phyloP scores from a whole-genome alignment of 2,329 filamentous ascomycete species.

The Clonostachys rhizophaga region DNA sequence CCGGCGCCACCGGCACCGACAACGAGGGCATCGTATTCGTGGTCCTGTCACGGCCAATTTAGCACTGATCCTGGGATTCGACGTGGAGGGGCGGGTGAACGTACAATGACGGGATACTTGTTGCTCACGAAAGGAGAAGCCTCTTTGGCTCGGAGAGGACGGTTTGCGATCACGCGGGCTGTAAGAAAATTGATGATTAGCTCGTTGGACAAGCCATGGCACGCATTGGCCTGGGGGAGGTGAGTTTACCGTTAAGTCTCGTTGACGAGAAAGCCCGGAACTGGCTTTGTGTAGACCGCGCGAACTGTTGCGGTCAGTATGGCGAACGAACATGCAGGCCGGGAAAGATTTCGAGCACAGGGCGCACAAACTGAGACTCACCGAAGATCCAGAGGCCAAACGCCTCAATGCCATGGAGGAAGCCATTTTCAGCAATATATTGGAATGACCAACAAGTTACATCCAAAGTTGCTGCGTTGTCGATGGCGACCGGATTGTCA shows the following conservation, averaged over 20 bases:
- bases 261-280: constrained; percentile 84
- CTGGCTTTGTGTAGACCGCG: constrained; percentile 57
- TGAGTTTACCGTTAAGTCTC: constrained; percentile 28
- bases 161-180: constrained; percentile 84
- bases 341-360: too few species aligned
- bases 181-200: neutral
- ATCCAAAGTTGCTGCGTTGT: constrained; percentile 13
- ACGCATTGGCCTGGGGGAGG: constrained; percentile 1
- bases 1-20: constrained; percentile 81
- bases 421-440: constrained; percentile 40
- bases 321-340: constrained; percentile 4
- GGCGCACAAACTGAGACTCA: constrained; percentile 28
- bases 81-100: constrained; percentile 22
- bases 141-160: constrained; percentile 87
- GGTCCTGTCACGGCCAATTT: constrained; percentile 54
- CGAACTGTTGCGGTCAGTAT: constrained; percentile 45
- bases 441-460: constrained; percentile 18
- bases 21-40: constrained; percentile 97
- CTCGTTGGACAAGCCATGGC: neutral
- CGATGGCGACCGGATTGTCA: neutral
- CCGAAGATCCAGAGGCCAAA: constrained; percentile 50
- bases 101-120: constrained; percentile 92
- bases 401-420: constrained; percentile 62
- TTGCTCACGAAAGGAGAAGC: constrained; percentile 79
- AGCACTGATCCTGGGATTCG: constrained; percentile 1